These are phyloP conservation scores for Backusella luteola DNA, from an alignment of 192 early-diverging fungal genomes.

Conservation along the genomic window DNA sequence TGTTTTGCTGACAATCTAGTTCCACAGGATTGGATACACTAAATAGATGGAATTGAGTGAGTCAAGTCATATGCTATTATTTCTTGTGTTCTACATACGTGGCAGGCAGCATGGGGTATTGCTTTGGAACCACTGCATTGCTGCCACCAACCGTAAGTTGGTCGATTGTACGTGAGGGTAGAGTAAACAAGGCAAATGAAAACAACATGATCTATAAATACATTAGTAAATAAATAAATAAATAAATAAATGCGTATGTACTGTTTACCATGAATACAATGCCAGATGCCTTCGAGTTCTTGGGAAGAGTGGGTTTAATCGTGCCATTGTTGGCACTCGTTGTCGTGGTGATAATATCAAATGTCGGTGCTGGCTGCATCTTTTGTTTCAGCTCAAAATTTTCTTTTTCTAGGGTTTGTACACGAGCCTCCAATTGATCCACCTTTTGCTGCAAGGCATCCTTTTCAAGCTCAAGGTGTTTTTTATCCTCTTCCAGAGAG, in stretches of 20 bases:
- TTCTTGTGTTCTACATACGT: neutral
- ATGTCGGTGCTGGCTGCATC: conserved; percentile 19
- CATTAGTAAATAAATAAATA: neutral
- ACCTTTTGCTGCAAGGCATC: conserved; percentile 58
- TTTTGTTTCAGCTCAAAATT: conserved; percentile 45
- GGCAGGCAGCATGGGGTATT: conserved; percentile 30
- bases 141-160: conserved; percentile 51
- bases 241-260: neutral
- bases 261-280: conserved; percentile 61
- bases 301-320: neutral
- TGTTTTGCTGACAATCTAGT: neutral
- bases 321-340: too few species aligned
- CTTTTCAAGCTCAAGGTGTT: conserved; percentile 55
- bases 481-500: conserved; percentile 62
- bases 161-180: conserved; percentile 54
- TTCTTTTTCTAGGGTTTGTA: conserved; percentile 56
- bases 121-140: neutral
- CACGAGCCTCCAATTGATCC: conserved; percentile 52
- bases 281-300: conserved; percentile 49
- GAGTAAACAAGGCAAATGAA: conserved; percentile 79
- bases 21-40: conserved; percentile 8
- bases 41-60: neutral
- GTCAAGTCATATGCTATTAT: neutral
- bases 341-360: too few species aligned
- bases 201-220: conserved; percentile 71